These are phyloP conservation scores for Parachlorella kessleri DNA, from an alignment of 139 green algal genomes.

Conservation along the genomic window DNA sequence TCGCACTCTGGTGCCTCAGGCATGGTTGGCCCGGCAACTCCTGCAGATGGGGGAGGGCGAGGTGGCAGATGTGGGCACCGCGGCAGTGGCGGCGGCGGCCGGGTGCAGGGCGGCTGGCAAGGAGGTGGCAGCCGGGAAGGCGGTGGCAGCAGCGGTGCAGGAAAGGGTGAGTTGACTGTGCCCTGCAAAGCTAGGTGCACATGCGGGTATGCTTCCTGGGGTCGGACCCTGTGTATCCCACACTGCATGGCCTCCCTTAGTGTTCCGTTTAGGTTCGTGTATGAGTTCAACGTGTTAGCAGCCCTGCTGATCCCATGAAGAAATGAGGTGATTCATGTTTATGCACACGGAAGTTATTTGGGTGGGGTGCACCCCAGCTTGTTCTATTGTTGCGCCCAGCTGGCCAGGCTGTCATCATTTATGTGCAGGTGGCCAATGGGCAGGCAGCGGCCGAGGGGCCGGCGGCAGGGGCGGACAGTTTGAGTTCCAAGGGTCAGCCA, in stretches of 20 bases:
- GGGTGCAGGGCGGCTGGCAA: constrained; percentile 32
- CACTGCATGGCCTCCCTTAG: background rate
- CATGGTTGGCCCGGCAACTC: background rate
- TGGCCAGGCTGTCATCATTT: too few relatives aligned
- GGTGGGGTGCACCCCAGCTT: background rate
- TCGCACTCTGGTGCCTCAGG: background rate
- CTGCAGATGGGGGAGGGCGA: constrained; percentile 10
- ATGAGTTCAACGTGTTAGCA: background rate
- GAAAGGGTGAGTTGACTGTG: background rate
- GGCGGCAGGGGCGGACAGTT: background rate
- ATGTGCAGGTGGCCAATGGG: background rate
- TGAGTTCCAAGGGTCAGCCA: background rate
- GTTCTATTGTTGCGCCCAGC: too few relatives aligned
- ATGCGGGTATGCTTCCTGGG: too few relatives aligned
- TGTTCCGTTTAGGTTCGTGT: too few relatives aligned
- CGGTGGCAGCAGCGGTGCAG: background rate
- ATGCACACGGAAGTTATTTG: background rate
- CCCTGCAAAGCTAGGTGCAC: background rate
- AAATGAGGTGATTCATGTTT: background rate
- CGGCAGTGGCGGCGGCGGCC: constrained; percentile 9
- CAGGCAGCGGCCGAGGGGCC: background rate
- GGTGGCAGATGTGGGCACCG: background rate
- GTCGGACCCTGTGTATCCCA: background rate
- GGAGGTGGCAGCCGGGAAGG: background rate
- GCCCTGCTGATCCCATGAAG: background rate